Evolutionary conservation across 495 filamentous ascomycete genomes (phyloP), one percentile per base, ranked within the genome.

Genomic region (Penicillium coffeae): DNA sequence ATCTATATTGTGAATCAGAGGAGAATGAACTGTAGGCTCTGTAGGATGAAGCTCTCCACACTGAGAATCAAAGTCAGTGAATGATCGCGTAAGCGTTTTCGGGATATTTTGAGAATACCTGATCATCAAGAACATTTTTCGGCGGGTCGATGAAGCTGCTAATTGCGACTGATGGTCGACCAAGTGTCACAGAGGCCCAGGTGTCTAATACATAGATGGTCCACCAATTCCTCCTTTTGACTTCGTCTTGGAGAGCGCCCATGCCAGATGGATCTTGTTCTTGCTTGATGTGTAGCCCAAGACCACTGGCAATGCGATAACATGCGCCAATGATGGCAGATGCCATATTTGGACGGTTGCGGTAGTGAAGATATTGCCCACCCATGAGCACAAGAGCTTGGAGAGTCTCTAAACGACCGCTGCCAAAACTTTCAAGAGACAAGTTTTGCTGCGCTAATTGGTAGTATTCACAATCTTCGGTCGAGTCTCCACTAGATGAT

Each of bases 151-250:
- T 88, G 60, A 90, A 85, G 13, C 2, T 84, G 83, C 3, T 85
- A 82, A 73, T 81, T 85, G 19, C 87, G 79, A 6, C 87, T 87
- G 65, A 91, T 80, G 86, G 87, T 33, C 87, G 75, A n/a, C 87
- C 87, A 42, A 87, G 77, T 15, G 86, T 90, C 42, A 84, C 87
- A 7, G 78, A 79, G 5, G 82, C 86, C 85, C 86, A 91, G 1
- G 86, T 86, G 66, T 91, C 87, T 48, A 91, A 74, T 66, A 84
- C 88, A 68, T 87, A 86, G 43, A 90, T 65, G 33, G 79, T 84
- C 87, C 87, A 91, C 87, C 87, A 91, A 21, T 87, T 85, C 34
- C 85, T 73, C 39, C 87, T 67, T 50, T 85, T 77, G 14, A 85
- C 80, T 52, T 89, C 85, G 39, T 65, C 52, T 0, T 65, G 64